Conservation (phyloP, 371 early-diverging fungal species). For the Mortierella sp. region DNA sequence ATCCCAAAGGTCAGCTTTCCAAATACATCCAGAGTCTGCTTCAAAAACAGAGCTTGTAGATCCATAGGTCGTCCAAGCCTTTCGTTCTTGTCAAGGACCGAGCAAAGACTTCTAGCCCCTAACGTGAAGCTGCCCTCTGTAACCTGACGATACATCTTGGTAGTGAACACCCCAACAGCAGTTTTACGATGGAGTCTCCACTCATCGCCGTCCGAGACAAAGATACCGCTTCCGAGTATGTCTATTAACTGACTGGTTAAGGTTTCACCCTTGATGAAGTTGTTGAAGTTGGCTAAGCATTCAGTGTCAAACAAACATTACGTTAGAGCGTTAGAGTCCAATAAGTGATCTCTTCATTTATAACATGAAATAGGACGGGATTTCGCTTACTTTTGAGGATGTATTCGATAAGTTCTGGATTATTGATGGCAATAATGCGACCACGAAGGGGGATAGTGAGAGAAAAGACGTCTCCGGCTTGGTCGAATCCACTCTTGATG, state of each 20-base stretch:
- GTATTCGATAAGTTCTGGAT: slow-evolving; percentile 36
- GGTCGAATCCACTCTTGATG: slow-evolving; percentile 24
- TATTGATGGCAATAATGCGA: slow-evolving; percentile 33
- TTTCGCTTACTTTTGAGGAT: slow-evolving; percentile 41
- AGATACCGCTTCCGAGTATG: slow-evolving; percentile 78
- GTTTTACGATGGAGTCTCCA: slow-evolving; percentile 78
- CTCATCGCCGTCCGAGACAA: slow-evolving; percentile 64
- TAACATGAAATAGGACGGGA: not conserved
- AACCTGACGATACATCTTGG: slow-evolving; percentile 76
- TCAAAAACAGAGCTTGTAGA: slow-evolving; percentile 33
- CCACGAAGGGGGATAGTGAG: slow-evolving; percentile 42
- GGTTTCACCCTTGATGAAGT: slow-evolving; percentile 66
- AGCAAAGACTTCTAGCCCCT: slow-evolving; percentile 23
- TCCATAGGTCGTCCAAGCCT: slow-evolving; percentile 17
- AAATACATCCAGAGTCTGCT: slow-evolving; percentile 43
- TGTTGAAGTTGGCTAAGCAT: slow-evolving; percentile 41
- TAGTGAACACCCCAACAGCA: slow-evolving; percentile 76
- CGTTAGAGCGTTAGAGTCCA: no score
- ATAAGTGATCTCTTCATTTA: no score
- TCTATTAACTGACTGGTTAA: slow-evolving; percentile 55
- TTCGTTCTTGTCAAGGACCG: slow-evolving; percentile 18
- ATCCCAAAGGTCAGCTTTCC: slow-evolving; percentile 49
- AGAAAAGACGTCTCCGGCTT: slow-evolving; percentile 23
- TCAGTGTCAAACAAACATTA: no score
- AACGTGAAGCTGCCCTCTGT: slow-evolving; percentile 29